phyloP scores from a whole-genome alignment of 331 rosid species.

The Spiraea crenata region DNA sequence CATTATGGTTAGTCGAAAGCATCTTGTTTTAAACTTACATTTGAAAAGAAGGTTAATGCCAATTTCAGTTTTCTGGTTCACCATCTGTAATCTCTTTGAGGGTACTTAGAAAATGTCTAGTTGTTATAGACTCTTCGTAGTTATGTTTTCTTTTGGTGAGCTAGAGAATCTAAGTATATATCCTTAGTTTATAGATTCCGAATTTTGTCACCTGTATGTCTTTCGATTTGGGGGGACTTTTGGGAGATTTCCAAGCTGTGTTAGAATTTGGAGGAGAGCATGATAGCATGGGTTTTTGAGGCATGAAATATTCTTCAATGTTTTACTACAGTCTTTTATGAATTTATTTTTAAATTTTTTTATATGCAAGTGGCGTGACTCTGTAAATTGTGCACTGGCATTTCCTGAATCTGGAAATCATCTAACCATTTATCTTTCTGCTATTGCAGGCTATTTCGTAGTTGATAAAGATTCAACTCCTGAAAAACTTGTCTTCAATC shows the following conservation, averaged over 20 bases:
- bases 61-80: neutral
- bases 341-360: no score
- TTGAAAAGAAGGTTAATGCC: neutral
- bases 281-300: neutral
- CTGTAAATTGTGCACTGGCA: neutral
- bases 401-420: neutral
- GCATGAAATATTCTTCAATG: neutral
- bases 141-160: no score
- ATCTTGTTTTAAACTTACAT: neutral
- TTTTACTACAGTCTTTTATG: neutral
- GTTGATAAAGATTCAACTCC: constrained; percentile 78
- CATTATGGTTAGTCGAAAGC: neutral
- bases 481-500: constrained; percentile 77
- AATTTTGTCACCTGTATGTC: neutral
- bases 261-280: neutral
- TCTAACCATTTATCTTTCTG: constrained; percentile 1
- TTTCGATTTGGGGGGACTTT: no score
- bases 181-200: neutral
- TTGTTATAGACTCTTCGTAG: no score
- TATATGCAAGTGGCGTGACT: neutral
- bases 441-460: constrained; percentile 75
- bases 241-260: no score
- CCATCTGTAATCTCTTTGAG: no score
- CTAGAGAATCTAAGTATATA: no score
- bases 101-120: no score